Percentiles rank a stretch among this genome's conserved stretches.
phyloP scores from a whole-genome alignment of 768 basidiomycete genomes.

The Myochromella boudieri region DNA sequence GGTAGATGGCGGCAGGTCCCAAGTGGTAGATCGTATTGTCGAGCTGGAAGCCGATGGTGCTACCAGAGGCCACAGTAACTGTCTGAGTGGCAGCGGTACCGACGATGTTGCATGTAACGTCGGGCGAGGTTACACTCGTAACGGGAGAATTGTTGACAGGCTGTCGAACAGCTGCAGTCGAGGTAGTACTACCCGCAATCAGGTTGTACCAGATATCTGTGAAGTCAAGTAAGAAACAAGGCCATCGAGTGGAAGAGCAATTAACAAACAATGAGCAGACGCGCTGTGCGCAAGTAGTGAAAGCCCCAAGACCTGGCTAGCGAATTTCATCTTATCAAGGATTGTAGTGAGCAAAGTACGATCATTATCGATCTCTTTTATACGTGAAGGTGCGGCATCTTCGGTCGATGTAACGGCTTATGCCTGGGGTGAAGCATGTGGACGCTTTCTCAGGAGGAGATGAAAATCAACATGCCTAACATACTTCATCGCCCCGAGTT shows the following conservation, averaged over 20 bases:
- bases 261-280: conserved; percentile 19
- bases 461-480: too few relatives aligned
- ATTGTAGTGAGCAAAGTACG: neutral
- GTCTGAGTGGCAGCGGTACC: conserved; percentile 33
- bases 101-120: conserved; percentile 37
- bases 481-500: too few relatives aligned
- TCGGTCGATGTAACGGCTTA: neutral
- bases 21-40: conserved; percentile 41
- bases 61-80: conserved; percentile 37
- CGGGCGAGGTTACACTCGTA: conserved; percentile 25
- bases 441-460: too few relatives aligned
- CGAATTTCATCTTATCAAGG: conserved; percentile 20
- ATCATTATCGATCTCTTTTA: neutral
- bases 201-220: conserved; percentile 20
- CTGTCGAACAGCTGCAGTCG: conserved; percentile 19
- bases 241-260: neutral
- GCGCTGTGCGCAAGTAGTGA: conserved; percentile 15
- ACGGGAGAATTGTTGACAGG: conserved; percentile 21
- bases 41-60: conserved; percentile 37
- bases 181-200: conserved; percentile 13
- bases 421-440: neutral
- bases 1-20: conserved; percentile 45
- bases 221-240: conserved; percentile 2
- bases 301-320: conserved; percentile 18
- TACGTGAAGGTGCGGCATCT: neutral